These are phyloP conservation scores for Cercis canadensis DNA, from an alignment of 306 rosid genomes.

Conservation along the genomic window DNA sequence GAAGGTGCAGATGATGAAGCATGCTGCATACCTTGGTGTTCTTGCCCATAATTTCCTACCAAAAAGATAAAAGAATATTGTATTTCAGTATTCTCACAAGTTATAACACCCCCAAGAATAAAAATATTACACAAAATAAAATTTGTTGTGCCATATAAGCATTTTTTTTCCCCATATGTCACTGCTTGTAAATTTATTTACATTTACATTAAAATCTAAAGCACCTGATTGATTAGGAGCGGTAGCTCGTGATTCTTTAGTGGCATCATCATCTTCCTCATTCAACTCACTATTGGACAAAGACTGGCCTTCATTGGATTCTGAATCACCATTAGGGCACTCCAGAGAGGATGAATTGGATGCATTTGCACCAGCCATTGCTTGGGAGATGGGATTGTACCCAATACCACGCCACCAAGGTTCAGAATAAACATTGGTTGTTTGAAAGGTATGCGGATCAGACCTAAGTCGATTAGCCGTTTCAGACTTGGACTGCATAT, in stretches of 20 bases:
- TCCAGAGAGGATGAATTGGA: constrained; percentile 79
- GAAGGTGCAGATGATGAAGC: constrained; percentile 57
- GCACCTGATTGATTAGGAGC: constrained; percentile 76
- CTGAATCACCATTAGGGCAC: constrained; percentile 78
- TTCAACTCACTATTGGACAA: constrained; percentile 70
- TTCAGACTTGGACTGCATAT: constrained; percentile 82
- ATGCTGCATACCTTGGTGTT: constrained; percentile 63
- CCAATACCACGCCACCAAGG: constrained; percentile 91
- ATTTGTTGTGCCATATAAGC: constrained; percentile 6
- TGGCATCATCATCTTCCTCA: constrained; percentile 75
- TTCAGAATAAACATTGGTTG: constrained; percentile 60
- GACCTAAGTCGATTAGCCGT: constrained; percentile 56
- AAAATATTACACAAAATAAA: neutral
- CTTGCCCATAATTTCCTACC: constrained; percentile 63
- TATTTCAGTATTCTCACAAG: constrained; percentile 19
- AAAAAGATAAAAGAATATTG: constrained; percentile 20
- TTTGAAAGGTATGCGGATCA: constrained; percentile 63
- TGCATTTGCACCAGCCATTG: constrained; percentile 55
- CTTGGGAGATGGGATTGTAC: constrained; percentile 58
- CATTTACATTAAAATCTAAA: constrained; percentile 27
- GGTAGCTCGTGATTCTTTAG: constrained; percentile 52
- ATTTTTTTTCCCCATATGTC: constrained; percentile 15
- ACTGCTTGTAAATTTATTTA: neutral
- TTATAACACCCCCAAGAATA: constrained; percentile 1
- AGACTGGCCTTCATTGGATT: constrained; percentile 80